Base-by-base conservation (phyloP, 1,139 yeast genomes). In the Taphrina sp. region DNA sequence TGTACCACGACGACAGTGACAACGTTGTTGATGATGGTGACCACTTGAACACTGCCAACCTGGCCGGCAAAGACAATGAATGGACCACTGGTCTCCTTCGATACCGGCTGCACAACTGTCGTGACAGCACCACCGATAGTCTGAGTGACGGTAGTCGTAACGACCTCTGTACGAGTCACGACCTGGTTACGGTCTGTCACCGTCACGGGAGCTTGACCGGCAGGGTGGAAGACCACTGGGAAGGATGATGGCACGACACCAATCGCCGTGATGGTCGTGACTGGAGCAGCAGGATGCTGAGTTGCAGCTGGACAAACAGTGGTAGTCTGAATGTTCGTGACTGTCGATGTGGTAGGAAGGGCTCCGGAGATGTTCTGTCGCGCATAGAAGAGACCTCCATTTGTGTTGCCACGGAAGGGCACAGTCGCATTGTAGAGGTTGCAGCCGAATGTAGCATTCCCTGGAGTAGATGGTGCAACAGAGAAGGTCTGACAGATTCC, bases 331-430 rank as follows among this genome's bases (percentile, higher is more conserved):
- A 17, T 26, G 19, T 16, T 5, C 19, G 24, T 20, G 38, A 43
- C 37, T 17, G 47, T 43, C 2, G 14, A 8, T 7, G 47, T 29
- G 26, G 35, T 31, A 2, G 37, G 38, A n/a, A 39, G 28, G 4
- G 54, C 54, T 4, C 54, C 54, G 17, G 54, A 41, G 19, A 49
- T 29, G 23, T 24, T 16, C 46, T 49, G 54, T 17, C 46, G 17
- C 12, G 45, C 46, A 34, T 49, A 49, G 33, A 49, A 49, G 24
- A 49, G 54, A 10, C 54, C 54, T n/a, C 54, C 54, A 26, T 49
- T 49, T n/a, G 54, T 49, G 41, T 39, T 49, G 26, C 54, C 54
- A 20, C 54, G 43, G 54, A 49, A 49, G 2, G 54, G 46, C 26
- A 39, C 54, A 2, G 54, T 39, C 3, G 54, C 54, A 22, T 49